phyloP scores from a whole-genome alignment of 2,329 filamentous ascomycete genomes.

The Colletotrichum phormii region DNA sequence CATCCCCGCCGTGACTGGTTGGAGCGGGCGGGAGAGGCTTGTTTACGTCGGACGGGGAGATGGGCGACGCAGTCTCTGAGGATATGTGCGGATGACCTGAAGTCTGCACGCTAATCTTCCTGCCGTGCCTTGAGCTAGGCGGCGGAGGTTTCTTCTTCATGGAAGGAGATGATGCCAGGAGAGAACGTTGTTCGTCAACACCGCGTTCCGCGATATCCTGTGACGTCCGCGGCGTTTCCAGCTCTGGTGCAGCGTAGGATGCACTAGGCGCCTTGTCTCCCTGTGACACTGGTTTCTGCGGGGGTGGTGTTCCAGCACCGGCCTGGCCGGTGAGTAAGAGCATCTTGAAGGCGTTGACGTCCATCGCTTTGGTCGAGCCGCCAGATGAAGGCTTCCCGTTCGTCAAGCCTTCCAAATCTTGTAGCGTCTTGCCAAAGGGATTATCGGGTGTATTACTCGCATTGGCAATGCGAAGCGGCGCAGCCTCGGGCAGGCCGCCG shows the following conservation, averaged over 20 bases:
- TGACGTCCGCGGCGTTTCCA: constrained; percentile 68
- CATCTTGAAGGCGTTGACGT: constrained; percentile 83
- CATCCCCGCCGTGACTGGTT: constrained; percentile 58
- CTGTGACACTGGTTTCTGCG: constrained; percentile 43
- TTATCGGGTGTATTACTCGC: constrained; percentile 54
- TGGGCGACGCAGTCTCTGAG: constrained; percentile 40
- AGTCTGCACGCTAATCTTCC: constrained; percentile 69
- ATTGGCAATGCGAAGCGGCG: constrained; percentile 36
- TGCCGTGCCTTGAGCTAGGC: constrained; percentile 80
- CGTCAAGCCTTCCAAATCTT: constrained; percentile 58
- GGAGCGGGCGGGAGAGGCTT: constrained; percentile 72
- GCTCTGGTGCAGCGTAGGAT: neutral
- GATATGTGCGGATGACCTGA: constrained; percentile 35
- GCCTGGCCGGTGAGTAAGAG: constrained; percentile 80
- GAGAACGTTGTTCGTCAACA: constrained; percentile 56
- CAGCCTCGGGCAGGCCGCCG: constrained; percentile 29
- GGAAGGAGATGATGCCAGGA: constrained; percentile 47
- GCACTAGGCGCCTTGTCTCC: constrained; percentile 57
- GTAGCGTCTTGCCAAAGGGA: constrained; percentile 67
- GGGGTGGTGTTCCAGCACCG: constrained; percentile 39
- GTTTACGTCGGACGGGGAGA: constrained; percentile 63
- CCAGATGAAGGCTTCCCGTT: constrained; percentile 45
- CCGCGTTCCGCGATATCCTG: constrained; percentile 67
- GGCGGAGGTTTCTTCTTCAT: constrained; percentile 79
- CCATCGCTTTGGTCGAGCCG: constrained; percentile 61